phyloP scores from a whole-genome alignment of 768 basidiomycete species.

The Exsudoporus frostii region DNA sequence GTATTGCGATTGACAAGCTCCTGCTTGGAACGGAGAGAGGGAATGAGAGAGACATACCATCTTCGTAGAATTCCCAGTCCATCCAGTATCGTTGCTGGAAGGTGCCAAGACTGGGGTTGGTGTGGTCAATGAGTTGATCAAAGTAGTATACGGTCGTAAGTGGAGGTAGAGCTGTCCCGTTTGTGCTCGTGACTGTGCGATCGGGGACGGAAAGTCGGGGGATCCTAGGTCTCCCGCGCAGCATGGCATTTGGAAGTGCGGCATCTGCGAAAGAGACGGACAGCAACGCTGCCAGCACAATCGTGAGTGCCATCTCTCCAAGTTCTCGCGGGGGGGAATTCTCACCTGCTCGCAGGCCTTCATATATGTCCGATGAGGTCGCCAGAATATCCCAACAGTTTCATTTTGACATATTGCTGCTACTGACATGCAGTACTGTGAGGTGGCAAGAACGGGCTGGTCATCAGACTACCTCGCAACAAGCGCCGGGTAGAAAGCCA shows the following conservation, averaged over 20 bases:
- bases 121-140: constrained; percentile 42
- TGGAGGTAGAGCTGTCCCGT: constrained; percentile 27
- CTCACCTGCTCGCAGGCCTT: too few species aligned
- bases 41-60: constrained; percentile 29
- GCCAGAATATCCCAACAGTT: too few species aligned
- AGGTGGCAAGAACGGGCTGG: too few species aligned
- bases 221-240: constrained; percentile 16
- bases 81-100: constrained; percentile 76
- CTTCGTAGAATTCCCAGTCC: constrained; percentile 62
- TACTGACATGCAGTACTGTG: too few species aligned
- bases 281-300: constrained; percentile 8
- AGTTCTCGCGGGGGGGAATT: not conserved
- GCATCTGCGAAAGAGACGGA: constrained; percentile 16
- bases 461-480: too few species aligned
- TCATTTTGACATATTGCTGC: too few species aligned
- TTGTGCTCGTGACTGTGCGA: constrained; percentile 9
- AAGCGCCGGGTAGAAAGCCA: too few species aligned
- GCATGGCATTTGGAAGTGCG: constrained; percentile 19
- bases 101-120: constrained; percentile 59
- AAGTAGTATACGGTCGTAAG: constrained; percentile 30
- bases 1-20: not conserved
- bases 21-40: not conserved
- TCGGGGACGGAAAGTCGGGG: constrained; percentile 11
- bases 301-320: constrained; percentile 11
- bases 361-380: too few species aligned